A percentile compares a stretch with the other conserved stretches of the same genome.
Evolutionary conservation across 2,329 filamentous ascomycete genomes (phyloP).

Genomic region (Aspergillus chevalieri): DNA sequence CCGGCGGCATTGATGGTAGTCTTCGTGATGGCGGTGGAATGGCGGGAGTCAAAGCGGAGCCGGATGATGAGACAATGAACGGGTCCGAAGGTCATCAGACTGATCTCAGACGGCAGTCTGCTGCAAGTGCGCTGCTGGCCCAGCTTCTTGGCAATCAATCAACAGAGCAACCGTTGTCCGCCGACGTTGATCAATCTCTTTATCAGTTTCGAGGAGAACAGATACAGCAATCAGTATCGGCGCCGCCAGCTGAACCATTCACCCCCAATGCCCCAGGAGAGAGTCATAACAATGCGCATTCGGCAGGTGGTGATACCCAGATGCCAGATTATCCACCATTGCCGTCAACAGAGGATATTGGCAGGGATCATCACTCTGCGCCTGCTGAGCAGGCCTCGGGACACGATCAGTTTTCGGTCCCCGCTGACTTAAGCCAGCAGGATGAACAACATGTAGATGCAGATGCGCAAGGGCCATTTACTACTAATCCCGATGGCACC

Average conservation of each 20-base stretch:
- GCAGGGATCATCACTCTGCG: background rate
- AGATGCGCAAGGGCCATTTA: background rate
- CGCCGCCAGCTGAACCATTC: background rate
- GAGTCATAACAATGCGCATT: background rate
- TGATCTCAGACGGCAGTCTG: conserved; percentile 33
- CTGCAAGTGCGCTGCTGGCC: conserved; percentile 37
- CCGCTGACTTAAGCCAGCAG: background rate
- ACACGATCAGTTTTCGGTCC: background rate
- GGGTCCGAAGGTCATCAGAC: conserved; percentile 20
- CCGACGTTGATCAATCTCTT: background rate
- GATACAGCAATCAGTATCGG: background rate
- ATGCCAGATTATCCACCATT: background rate
- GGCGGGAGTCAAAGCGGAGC: conserved; percentile 27
- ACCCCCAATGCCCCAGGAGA: background rate
- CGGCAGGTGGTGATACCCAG: background rate
- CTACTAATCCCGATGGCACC: background rate
- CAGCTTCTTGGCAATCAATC: conserved; percentile 35
- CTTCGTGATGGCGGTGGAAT: conserved; percentile 7
- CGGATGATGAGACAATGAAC: conserved; percentile 17
- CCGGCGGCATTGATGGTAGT: background rate
- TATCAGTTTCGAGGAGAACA: conserved; percentile 7
- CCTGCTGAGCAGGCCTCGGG: background rate
- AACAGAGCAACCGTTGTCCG: background rate
- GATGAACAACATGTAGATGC: background rate
- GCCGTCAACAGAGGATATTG: background rate